Conservation (phyloP, 768 basidiomycete species). For the Coprinopsis strossmayeri region DNA sequence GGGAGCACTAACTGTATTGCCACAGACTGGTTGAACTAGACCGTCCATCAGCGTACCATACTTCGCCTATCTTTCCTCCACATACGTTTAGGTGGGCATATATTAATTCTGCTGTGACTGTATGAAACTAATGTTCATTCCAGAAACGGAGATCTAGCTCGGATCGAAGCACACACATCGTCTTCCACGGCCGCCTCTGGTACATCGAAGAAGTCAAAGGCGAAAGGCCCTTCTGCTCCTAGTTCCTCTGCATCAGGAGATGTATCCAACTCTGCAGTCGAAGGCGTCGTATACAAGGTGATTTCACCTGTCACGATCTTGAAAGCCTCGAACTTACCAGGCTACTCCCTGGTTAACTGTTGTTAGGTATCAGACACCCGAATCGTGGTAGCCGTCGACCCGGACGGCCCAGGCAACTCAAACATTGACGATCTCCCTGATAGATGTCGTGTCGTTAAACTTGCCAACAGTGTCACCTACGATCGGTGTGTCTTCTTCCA, state of each 20-base stretch:
- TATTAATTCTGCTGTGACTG: too few relatives aligned
- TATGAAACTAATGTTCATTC: too few relatives aligned
- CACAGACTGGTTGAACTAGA: constrained; percentile 83
- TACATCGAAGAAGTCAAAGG: constrained; percentile 39
- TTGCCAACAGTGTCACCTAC: constrained; percentile 90
- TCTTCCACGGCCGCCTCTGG: constrained; percentile 11
- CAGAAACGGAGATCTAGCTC: constrained; percentile 87
- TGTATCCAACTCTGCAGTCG: too few relatives aligned
- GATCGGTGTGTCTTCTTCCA: too few relatives aligned
- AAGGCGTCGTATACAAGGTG: background rate
- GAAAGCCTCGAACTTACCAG: constrained; percentile 3
- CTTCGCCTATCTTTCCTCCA: constrained; percentile 66
- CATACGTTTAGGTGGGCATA: constrained; percentile 84
- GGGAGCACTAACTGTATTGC: constrained; percentile 26
- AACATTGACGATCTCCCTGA: constrained; percentile 75
- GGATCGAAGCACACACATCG: constrained; percentile 63
- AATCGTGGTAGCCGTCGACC: constrained; percentile 75
- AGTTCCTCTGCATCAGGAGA: constrained; percentile 9
- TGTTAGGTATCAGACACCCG: constrained; percentile 81
- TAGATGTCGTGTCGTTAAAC: constrained; percentile 76
- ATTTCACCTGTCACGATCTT: constrained; percentile 30
- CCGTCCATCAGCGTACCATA: constrained; percentile 74
- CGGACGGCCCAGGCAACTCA: constrained; percentile 48
- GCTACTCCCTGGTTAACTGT: too few relatives aligned
- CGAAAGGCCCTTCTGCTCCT: constrained; percentile 17